phyloP scores from a whole-genome alignment of 805 yeast species.

The Cyberlindnera galapagoensis region DNA sequence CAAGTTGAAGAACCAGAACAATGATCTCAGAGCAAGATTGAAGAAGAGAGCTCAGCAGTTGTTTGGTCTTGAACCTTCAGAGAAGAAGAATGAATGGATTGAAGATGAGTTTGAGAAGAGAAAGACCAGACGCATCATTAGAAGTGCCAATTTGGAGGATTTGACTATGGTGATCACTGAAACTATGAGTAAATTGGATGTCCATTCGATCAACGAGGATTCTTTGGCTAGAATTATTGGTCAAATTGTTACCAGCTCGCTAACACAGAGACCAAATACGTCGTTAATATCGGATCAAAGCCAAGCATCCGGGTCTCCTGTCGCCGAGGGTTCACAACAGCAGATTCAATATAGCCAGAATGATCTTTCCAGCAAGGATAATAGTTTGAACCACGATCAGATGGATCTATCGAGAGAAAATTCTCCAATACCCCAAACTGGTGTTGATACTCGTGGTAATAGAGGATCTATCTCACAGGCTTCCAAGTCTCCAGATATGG shows the following conservation, averaged over 20 bases:
- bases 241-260: conserved; percentile 20
- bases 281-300: too few species aligned
- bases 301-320: too few species aligned
- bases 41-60: conserved; percentile 60
- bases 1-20: conserved; percentile 75
- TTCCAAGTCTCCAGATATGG: conserved; percentile 6
- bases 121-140: conserved; percentile 49
- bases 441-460: too few species aligned
- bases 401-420: too few species aligned
- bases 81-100: conserved; percentile 62
- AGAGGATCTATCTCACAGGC: too few species aligned
- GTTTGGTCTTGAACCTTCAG: conserved; percentile 56
- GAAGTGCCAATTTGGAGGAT: conserved; percentile 29
- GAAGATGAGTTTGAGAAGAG: conserved; percentile 65
- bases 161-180: conserved; percentile 22
- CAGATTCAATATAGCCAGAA: too few species aligned
- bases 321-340: too few species aligned
- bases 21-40: conserved; percentile 76
- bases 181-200: conserved; percentile 33
- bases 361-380: too few species aligned
- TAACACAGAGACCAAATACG: conserved; percentile 2
- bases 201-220: conserved; percentile 38
- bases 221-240: conserved; percentile 21
- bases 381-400: too few species aligned
- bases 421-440: too few species aligned